phyloP scores from a whole-genome alignment of 2,329 filamentous ascomycete genomes.

The Diplodia seriata region DNA sequence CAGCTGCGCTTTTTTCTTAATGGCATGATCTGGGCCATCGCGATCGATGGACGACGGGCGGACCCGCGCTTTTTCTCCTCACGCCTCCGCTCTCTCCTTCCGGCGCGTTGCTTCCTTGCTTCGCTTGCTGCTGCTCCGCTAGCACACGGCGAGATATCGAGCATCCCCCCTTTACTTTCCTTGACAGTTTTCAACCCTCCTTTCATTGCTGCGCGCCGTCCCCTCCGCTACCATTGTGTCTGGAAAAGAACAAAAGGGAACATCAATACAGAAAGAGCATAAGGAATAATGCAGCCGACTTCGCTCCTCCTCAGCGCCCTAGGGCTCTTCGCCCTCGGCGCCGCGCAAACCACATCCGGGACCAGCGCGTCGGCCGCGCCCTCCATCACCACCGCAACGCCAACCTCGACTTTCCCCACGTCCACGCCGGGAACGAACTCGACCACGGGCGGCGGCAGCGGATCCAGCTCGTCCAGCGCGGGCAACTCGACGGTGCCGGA shows the following conservation, averaged over 20 bases:
- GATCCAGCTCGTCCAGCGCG: conserved; percentile 37
- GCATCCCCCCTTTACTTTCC: conserved; percentile 35
- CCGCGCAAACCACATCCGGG: conserved; percentile 17
- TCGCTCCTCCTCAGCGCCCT: conserved; percentile 13
- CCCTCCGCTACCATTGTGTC: conserved; percentile 34
- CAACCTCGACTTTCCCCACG: conserved; percentile 30
- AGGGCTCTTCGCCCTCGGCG: conserved; percentile 10
- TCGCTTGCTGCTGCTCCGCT: conserved; percentile 1
- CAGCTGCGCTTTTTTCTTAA: neutral
- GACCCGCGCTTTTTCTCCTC: conserved; percentile 18
- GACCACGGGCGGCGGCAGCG: conserved; percentile 10
- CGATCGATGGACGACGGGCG: neutral
- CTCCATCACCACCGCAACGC: conserved; percentile 1
- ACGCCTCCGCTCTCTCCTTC: neutral
- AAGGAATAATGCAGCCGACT: conserved; percentile 9
- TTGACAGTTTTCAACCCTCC: neutral
- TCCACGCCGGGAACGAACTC: conserved; percentile 19
- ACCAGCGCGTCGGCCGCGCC: conserved; percentile 1
- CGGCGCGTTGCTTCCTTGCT: neutral
- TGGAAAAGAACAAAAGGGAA: neutral
- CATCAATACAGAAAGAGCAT: neutral
- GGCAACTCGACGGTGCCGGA: conserved; percentile 56
- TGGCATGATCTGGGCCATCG: conserved; percentile 11
- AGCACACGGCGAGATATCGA: neutral
- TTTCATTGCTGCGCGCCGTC: neutral